phyloP scores from a whole-genome alignment of 2,329 filamentous ascomycete genomes.

The Fusarium mundagurra region DNA sequence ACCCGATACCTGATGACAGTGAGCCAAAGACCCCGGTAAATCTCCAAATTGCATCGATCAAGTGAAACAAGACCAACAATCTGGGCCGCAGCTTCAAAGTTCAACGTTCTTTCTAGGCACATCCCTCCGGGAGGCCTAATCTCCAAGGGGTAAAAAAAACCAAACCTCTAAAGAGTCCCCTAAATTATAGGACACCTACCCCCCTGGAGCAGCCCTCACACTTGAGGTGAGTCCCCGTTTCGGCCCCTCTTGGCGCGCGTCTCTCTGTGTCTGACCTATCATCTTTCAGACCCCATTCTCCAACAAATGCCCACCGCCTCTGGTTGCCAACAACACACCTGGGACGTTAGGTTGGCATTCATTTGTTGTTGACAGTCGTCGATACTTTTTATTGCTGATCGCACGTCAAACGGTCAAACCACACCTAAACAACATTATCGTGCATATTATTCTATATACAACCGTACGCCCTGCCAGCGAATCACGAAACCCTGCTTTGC shows the following conservation, averaged over 20 bases:
- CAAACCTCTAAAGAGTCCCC: slow-evolving; percentile 20
- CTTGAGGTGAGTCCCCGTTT: slow-evolving; percentile 18
- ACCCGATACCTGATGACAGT: neutral
- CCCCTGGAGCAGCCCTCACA: slow-evolving; percentile 10
- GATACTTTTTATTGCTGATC: slow-evolving; percentile 36
- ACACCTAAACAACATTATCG: slow-evolving; percentile 23
- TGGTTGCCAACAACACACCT: slow-evolving; percentile 27
- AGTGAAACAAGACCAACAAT: slow-evolving; percentile 5
- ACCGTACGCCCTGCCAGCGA: slow-evolving; percentile 30
- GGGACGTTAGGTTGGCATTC: slow-evolving; percentile 14
- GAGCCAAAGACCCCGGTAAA: neutral
- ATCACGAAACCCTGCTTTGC: slow-evolving; percentile 18
- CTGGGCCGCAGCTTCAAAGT: neutral
- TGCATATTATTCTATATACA: slow-evolving; percentile 9
- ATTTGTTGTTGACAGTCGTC: slow-evolving; percentile 31
- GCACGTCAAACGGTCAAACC: slow-evolving; percentile 31
- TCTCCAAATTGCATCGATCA: slow-evolving; percentile 19
- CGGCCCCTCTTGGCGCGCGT: slow-evolving; percentile 35
- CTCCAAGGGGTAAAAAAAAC: slow-evolving; percentile 4
- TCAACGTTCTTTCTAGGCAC: neutral
- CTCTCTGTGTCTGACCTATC: slow-evolving; percentile 37
- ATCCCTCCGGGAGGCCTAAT: slow-evolving; percentile 4
- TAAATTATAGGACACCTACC: slow-evolving; percentile 22
- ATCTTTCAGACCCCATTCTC: slow-evolving; percentile 4
- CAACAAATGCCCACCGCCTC: slow-evolving; percentile 39